phyloP scores from a whole-genome alignment of 1,139 yeast genomes.

The Yamadazyma conglobata region DNA sequence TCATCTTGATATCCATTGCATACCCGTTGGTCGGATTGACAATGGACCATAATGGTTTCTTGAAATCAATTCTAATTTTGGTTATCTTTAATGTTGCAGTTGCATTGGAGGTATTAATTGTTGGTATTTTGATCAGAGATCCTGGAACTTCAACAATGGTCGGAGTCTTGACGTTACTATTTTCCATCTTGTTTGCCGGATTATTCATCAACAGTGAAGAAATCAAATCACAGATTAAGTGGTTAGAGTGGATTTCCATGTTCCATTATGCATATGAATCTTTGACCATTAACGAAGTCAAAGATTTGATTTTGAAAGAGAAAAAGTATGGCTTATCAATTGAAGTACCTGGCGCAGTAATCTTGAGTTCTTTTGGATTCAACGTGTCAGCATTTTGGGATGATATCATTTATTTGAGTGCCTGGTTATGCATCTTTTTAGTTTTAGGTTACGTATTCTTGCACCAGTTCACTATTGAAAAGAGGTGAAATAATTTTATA shows the following conservation, averaged over 20 bases:
- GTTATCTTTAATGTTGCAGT: constrained; percentile 84
- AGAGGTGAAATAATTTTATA: constrained; percentile 37
- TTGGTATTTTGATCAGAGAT: constrained; percentile 82
- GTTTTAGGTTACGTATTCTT: constrained; percentile 71
- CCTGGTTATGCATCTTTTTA: constrained; percentile 51
- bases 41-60: constrained; percentile 73
- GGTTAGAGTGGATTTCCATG: constrained; percentile 81
- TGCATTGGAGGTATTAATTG: constrained; percentile 76
- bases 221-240: constrained; percentile 65
- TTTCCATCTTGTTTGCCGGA: constrained; percentile 89
- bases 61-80: constrained; percentile 64
- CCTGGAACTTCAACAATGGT: constrained; percentile 92
- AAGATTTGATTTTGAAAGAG: constrained; percentile 77
- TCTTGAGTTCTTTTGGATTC: constrained; percentile 91
- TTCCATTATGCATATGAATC: constrained; percentile 97
- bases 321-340: constrained; percentile 89
- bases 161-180: constrained; percentile 78
- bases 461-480: constrained; percentile 71
- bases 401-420: constrained; percentile 56
- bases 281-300: constrained; percentile 88
- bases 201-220: constrained; percentile 81
- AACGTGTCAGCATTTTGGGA: constrained; percentile 69
- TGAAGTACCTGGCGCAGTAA: constrained; percentile 98
- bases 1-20: constrained; percentile 75
- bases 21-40: constrained; percentile 90